A percentile compares a stretch with the other conserved stretches of the same genome.
Evolutionary conservation across 192 early-diverging fungal species (phyloP).

Genomic region (Phycomyces nitens): DNA sequence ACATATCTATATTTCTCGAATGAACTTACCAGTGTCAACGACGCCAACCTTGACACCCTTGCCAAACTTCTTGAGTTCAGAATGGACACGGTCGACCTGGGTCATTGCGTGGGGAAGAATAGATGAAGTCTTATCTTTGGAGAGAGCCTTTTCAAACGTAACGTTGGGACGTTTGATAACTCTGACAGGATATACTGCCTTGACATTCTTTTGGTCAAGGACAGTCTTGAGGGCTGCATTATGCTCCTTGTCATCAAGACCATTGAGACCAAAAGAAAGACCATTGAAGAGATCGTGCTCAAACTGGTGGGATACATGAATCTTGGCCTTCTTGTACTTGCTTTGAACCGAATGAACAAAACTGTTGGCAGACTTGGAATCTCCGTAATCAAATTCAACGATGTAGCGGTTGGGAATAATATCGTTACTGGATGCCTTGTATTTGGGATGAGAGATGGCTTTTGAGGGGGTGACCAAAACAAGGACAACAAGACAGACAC

Average conservation of each 20-base stretch:
- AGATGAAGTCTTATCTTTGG: not conserved
- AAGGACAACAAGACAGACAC: constrained; percentile 13
- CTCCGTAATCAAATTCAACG: constrained; percentile 2
- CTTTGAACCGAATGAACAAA: constrained; percentile 14
- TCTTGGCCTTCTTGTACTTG: not conserved
- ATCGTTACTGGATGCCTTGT: not conserved
- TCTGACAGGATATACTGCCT: constrained; percentile 21
- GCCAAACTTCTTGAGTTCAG: constrained; percentile 51
- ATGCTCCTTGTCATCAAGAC: not conserved
- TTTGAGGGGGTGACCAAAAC: not conserved
- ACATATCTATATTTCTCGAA: not conserved
- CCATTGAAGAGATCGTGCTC: constrained; percentile 21
- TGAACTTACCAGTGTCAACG: constrained; percentile 55
- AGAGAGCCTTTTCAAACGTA: not conserved
- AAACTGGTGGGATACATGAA: constrained; percentile 9
- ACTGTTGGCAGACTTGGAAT: not conserved
- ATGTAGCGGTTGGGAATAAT: constrained; percentile 12
- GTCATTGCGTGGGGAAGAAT: constrained; percentile 47
- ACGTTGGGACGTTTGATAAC: constrained; percentile 16
- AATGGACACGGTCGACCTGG: constrained; percentile 50
- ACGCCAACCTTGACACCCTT: constrained; percentile 66
- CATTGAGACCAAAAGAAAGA: constrained; percentile 16
- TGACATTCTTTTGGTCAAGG: constrained; percentile 10
- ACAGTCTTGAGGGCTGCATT: constrained; percentile 3
- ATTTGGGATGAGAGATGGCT: constrained; percentile 10